A percentile compares a stretch with the other conserved stretches of the same genome.
Conservation (phyloP, 495 filamentous ascomycete species). For the Talaromyces thailandensis region DNA sequence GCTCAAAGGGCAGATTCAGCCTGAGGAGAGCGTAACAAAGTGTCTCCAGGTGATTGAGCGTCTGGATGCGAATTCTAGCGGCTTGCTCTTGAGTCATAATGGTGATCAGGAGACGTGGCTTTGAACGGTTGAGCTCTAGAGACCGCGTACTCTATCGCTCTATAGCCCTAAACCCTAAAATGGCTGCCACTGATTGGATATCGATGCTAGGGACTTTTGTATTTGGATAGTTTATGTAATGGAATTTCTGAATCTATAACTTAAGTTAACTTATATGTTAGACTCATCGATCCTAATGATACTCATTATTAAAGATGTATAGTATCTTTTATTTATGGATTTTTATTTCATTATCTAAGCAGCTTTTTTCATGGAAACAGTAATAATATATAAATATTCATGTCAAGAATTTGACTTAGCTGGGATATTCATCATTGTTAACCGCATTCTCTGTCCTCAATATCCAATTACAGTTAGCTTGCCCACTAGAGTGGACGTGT, state of each 20-base stretch:
- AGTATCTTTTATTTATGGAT: too few species aligned
- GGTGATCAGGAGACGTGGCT: slow-evolving; percentile 8
- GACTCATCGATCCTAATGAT: not conserved
- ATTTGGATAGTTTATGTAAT: not conserved
- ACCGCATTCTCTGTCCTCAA: not conserved
- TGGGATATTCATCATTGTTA: not conserved
- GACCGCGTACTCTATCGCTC: not conserved
- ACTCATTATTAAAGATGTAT: too few species aligned
- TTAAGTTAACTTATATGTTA: not conserved
- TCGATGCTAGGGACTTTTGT: not conserved
- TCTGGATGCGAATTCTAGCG: slow-evolving; percentile 11
- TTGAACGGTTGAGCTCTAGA: not conserved
- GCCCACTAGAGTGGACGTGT: not conserved
- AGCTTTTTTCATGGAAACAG: too few species aligned
- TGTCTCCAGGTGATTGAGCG: slow-evolving; percentile 11
- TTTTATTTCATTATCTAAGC: too few species aligned
- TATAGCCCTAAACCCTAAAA: not conserved
- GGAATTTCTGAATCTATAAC: too few species aligned
- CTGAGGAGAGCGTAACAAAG: slow-evolving; percentile 17
- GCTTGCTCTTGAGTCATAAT: slow-evolving; percentile 15
- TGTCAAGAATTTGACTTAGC: too few species aligned
- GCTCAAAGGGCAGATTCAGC: slow-evolving; percentile 12
- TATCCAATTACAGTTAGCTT: not conserved
- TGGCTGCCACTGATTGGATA: not conserved
- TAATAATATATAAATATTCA: too few species aligned